Evolutionary conservation across 169 alveolate genomes (phyloP), one percentile per base, ranked within the genome.

Genomic region (Besnoitia besnoiti): DNA sequence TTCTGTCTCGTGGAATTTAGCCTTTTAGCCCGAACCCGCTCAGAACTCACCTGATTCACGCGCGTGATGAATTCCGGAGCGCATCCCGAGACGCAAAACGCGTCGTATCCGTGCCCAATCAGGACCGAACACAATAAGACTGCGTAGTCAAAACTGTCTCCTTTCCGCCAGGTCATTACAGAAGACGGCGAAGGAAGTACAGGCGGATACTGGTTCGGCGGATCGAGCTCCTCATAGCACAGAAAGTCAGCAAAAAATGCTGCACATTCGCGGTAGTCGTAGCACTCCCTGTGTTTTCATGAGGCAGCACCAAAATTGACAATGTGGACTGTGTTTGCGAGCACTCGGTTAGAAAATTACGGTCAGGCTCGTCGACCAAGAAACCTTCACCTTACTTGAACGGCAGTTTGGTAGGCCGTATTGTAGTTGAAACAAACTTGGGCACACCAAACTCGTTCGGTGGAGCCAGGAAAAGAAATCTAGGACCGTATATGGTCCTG

Each of bases 121-220:
- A 90, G 90, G 35, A 47, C 42, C 12, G 90, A 59, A 40, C 61
- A 73, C 50, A 80, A 87, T 35, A 51, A 61, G 44, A 90, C 61
- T 4, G 96, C 47, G 51, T 94, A 75, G 94, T 97, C 98, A 89
- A 97, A 97, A 37, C 97, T 94, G 94, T 97, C 98, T 30, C 98
- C 98, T 35, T 95, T 96, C 89, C 96, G 91, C 97, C 98, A 97
- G 73, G 92, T 82, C 0, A 96, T 91, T 27, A 96, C 96, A 67
- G 96, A 95, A 10, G 97, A 93, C 35, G 98, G 97, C 37, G 98
- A 94, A 0, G 98, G 98, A 35, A 97, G 94, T 27, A 92, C 92
- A 30, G 94, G 76, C 10, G 98, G 98, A 33, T 95, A 93, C 87
- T 92, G 85, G 89, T 96, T 92, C 30, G 98, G 97, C 30, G 96